Conservation (phyloP, 2,329 filamentous ascomycete species). For the Periglandula ipomoeae region DNA sequence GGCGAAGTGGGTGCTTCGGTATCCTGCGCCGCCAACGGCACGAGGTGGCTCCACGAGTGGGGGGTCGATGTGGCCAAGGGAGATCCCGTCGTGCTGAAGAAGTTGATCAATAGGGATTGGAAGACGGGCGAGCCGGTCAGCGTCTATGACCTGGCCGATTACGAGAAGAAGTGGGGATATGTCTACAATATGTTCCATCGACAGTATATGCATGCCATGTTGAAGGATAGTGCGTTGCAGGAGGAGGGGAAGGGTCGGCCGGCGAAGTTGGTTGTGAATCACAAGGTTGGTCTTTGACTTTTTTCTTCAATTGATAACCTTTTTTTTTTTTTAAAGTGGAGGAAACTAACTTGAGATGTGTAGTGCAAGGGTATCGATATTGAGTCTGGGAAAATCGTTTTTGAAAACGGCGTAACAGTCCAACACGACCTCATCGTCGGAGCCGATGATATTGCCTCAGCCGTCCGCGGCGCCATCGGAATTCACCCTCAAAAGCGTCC, state of each 20-base stretch:
- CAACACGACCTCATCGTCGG: slow-evolving; percentile 54
- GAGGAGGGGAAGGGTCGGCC: slow-evolving; percentile 44
- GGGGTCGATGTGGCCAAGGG: slow-evolving; percentile 53
- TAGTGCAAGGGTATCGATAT: slow-evolving; percentile 44
- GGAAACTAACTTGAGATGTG: not conserved
- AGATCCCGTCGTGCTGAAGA: slow-evolving; percentile 54
- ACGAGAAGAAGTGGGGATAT: slow-evolving; percentile 55
- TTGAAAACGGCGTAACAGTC: slow-evolving; percentile 39
- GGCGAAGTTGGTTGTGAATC: slow-evolving; percentile 45
- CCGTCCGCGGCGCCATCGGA: slow-evolving; percentile 54
- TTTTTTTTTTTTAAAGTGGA: not conserved
- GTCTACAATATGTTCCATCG: slow-evolving; percentile 63
- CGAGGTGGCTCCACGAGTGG: slow-evolving; percentile 62
- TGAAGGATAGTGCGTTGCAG: slow-evolving; percentile 49
- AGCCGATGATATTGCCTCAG: slow-evolving; percentile 59
- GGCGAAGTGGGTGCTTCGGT: slow-evolving; percentile 61
- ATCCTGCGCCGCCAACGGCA: slow-evolving; percentile 61
- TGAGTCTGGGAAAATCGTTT: slow-evolving; percentile 37
- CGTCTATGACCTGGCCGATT: slow-evolving; percentile 55
- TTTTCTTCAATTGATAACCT: not conserved
- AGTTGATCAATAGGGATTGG: slow-evolving; percentile 63
- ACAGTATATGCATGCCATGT: slow-evolving; percentile 59
- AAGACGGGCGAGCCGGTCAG: slow-evolving; percentile 57
- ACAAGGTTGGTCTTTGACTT: slow-evolving; percentile 28
- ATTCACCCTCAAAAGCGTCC: slow-evolving; percentile 50